A percentile compares a stretch with the other conserved stretches of the same genome.
These are phyloP conservation scores for Elsinoe fawcettii DNA, from an alignment of 2,329 filamentous ascomycete genomes.

Conservation along the genomic window DNA sequence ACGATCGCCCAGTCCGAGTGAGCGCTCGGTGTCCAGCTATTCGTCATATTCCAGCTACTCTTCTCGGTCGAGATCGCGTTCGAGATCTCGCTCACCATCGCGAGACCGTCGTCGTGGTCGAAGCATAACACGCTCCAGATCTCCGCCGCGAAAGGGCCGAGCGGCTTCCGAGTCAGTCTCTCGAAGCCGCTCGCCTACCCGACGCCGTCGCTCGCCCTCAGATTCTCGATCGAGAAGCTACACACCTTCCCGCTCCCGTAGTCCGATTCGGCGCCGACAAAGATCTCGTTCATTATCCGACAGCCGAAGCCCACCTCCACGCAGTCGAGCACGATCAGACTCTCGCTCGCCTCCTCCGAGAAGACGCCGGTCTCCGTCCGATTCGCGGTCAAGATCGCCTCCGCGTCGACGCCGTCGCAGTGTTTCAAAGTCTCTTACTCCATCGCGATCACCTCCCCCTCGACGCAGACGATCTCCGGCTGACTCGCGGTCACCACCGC, in stretches of 20 bases:
- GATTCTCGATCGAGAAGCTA: slow-evolving; percentile 14
- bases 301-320: slow-evolving; percentile 26
- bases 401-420: slow-evolving; percentile 24
- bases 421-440: slow-evolving; percentile 13
- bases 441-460: slow-evolving; percentile 14
- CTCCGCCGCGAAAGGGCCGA: slow-evolving; percentile 22
- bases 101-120: slow-evolving; percentile 21
- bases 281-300: slow-evolving; percentile 15
- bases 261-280: slow-evolving; percentile 15
- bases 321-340: slow-evolving; percentile 19
- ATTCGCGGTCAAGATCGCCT: slow-evolving; percentile 23
- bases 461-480: slow-evolving; percentile 16
- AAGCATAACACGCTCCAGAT: slow-evolving; percentile 24
- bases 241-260: slow-evolving; percentile 14
- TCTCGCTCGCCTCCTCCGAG: slow-evolving; percentile 16
- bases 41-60: slow-evolving; percentile 71
- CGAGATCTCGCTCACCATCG: slow-evolving; percentile 25
- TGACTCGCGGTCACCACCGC: slow-evolving; percentile 17
- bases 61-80: slow-evolving; percentile 27
- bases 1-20: slow-evolving; percentile 45
- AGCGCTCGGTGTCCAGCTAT: slow-evolving; percentile 65
- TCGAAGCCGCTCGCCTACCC: slow-evolving; percentile 12
- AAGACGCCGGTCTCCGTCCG: slow-evolving; percentile 14
- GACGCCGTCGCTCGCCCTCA: slow-evolving; percentile 8
- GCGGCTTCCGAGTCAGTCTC: slow-evolving; percentile 15